Evolutionary conservation across 306 rosid species (phyloP), one percentile per base, ranked within the genome.

Genomic region (Lablab purpureus): DNA sequence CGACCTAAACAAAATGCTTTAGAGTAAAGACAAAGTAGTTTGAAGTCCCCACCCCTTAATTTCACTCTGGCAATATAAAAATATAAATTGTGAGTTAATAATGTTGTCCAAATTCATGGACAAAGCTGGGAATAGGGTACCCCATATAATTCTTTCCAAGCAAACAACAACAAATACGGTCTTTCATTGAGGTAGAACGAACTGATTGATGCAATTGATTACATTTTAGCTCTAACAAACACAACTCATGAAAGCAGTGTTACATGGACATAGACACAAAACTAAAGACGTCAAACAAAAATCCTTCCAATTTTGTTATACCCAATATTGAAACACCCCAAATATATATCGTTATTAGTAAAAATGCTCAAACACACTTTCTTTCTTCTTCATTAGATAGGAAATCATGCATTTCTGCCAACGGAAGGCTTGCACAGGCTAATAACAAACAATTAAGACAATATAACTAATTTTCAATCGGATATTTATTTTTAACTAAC

Each of bases 171-270:
- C 63, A 64, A 80, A 80, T 34, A 37, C 49, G 86, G 91, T 90
- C 92, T 50, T 86, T 76, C 62, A 50, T 73, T 74, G 63, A 71
- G 91, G 63, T 85, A 81, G 88, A 90, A 87, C 22, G 87, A 91
- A 81, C 81, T 87, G 92, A 93, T 87, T 93, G 97, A 93, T 80
- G 85, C 75, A 86, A 86, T 82, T 46, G 82, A 50, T 72, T 74
- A 55, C 71, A 51, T 51, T 73, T 76, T 79, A 63, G 25, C 74
- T 70, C 34, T 80, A 59, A 51, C 58, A 78, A 88, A 78, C 88
- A 83, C 41, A 75, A 80, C 25, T 68, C 84, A 74, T 58, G 59
- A 10, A 78, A 75, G 43, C 74, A 81, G 54, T 78, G 62, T 74
- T 71, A 69, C 11, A 78, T 74, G 73, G 30, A 64, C 11, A 78